Evolutionary conservation across 148 eudicot species (phyloP), one percentile per base, ranked within the genome.

Genomic region (Bassia scoparia): DNA sequence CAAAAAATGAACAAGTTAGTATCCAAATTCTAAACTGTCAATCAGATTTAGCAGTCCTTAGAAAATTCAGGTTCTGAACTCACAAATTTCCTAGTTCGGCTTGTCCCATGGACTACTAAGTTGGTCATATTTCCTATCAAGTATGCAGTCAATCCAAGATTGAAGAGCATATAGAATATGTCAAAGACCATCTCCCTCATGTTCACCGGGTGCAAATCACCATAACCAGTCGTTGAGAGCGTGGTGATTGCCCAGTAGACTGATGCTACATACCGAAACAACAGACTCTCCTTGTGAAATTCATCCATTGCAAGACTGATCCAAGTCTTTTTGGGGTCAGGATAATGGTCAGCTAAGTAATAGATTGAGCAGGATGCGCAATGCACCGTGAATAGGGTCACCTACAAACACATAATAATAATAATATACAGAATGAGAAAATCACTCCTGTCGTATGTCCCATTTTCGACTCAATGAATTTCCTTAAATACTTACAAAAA

Each of bases 41-140:
- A 34, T 15, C 44, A 5, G 41, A 59, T 1, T 37, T 55, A 20
- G 14, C 44, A 33, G 13, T 49, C 38, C 21, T 68, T 48, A 7
- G 30, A 34, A 34, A 5, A 10, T 30, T 34, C 54, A 18, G 24
- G n/a, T 68, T 68, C 26, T 49, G 41, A 68, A 68, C 98, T 90
- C 73, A 92, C 98, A 62, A 88, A 93, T 78, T 78, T 83, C 69
- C 90, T 83, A 44, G 98, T 93, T 76, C 87, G 83, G 63, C 86
- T 82, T 50, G 98, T 86, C 52, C 84, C 76, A 43, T 93, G 91
- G 44, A 93, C 98, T 60, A 90, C 91, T 78, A 93, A 83, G 82
- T 90, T 87, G n/a, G 98, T 93, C 98, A 93, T 93, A 81, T 93
- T 93, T 74, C 98, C 98, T 38, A 93, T 93, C 63, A 93, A 65